A percentile compares a stretch with the other conserved stretches of the same genome.
phyloP scores from a whole-genome alignment of 129 eudicot species.

The Cynara cardunculus region DNA sequence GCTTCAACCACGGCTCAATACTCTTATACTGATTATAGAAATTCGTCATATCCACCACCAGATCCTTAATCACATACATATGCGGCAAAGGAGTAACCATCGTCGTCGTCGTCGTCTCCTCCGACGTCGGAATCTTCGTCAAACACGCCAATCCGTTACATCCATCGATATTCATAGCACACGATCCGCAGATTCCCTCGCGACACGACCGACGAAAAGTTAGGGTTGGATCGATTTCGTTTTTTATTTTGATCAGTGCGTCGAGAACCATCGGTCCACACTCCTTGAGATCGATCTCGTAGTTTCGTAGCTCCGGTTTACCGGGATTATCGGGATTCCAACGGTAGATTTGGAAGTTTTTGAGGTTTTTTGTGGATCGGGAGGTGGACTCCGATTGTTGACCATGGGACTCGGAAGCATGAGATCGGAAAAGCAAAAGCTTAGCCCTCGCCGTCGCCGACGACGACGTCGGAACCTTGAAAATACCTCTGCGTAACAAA shows the following conservation, averaged over 20 bases:
- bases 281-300: constrained; percentile 72
- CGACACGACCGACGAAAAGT: constrained; percentile 91
- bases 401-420: constrained; percentile 50
- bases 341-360: constrained; percentile 84
- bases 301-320: constrained; percentile 63
- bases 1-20: constrained; percentile 96
- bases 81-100: constrained; percentile 86
- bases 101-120: constrained; percentile 22
- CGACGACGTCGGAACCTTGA: constrained; percentile 7
- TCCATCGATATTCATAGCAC: constrained; percentile 93
- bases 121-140: constrained; percentile 49
- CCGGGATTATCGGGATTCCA: constrained; percentile 71
- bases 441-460: neutral
- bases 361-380: constrained; percentile 22
- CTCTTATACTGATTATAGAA: constrained; percentile 91
- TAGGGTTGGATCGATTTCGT: constrained; percentile 78
- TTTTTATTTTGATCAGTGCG: constrained; percentile 82
- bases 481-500: constrained; percentile 41
- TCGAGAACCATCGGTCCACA: constrained; percentile 93
- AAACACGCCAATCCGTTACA: constrained; percentile 81
- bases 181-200: constrained; percentile 95
- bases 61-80: constrained; percentile 89
- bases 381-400: constrained; percentile 31
- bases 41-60: constrained; percentile 97
- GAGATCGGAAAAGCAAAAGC: neutral